These are phyloP conservation scores for Magnolia officinalis DNA, from an alignment of 164 flowering plant genomes.

Conservation along the genomic window DNA sequence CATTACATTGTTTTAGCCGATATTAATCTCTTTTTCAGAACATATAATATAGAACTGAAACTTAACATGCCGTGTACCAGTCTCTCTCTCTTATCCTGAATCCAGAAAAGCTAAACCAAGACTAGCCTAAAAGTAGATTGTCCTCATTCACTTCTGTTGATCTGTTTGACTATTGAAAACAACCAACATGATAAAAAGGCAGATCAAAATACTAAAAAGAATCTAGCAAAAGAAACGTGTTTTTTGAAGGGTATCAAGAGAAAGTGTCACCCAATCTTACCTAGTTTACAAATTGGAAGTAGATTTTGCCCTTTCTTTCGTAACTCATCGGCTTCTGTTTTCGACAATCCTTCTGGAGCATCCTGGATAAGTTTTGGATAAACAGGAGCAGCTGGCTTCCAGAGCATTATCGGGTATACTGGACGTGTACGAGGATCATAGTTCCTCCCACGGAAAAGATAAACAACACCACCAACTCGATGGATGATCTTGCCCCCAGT, in stretches of 20 bases:
- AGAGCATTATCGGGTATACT: conserved; percentile 81
- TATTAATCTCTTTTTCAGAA: too few relatives aligned
- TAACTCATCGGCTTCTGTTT: conserved; percentile 70
- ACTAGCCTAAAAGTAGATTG: not conserved
- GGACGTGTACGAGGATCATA: conserved; percentile 77
- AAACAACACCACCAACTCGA: conserved; percentile 74
- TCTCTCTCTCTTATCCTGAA: too few relatives aligned
- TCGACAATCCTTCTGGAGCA: conserved; percentile 90
- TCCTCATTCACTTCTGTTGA: not conserved
- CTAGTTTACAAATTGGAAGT: conserved; percentile 79
- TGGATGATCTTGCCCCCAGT: conserved; percentile 90
- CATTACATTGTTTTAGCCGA: too few relatives aligned
- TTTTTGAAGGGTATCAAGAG: not conserved
- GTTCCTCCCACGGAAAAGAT: conserved; percentile 90
- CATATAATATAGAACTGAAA: too few relatives aligned
- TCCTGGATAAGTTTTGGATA: conserved; percentile 97
- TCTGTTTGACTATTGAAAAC: too few relatives aligned
- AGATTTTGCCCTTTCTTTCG: conserved; percentile 67
- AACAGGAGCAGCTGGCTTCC: conserved; percentile 98
- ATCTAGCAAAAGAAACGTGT: not conserved
- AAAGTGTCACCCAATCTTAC: conserved; percentile 27
- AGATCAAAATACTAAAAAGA: not conserved
- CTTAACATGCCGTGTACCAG: too few relatives aligned
- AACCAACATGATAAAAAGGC: not conserved
- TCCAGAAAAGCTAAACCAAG: not conserved